A percentile compares a stretch with the other conserved stretches of the same genome.
Evolutionary conservation across 805 yeast species (phyloP).

Genomic region (Myxozyma vanderwaltii): DNA sequence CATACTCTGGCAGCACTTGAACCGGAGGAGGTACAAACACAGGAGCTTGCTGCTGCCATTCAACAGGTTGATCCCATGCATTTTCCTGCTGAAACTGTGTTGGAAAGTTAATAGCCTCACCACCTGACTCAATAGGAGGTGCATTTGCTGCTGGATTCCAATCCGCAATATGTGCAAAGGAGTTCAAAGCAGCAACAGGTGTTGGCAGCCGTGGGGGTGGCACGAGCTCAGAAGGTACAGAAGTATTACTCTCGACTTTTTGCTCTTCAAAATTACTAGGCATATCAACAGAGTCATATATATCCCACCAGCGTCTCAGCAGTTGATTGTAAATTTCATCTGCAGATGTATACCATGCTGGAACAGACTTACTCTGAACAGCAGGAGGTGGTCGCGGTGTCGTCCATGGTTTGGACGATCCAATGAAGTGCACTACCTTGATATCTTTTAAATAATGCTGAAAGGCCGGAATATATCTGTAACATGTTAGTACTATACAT

Average conservation of each 20-base stretch:
- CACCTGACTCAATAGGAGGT: conserved; percentile 21
- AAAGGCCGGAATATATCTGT: conserved; percentile 59
- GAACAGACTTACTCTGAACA: conserved; percentile 5
- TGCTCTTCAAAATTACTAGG: background rate
- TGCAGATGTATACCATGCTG: conserved; percentile 8
- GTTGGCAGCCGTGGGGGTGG: conserved; percentile 4
- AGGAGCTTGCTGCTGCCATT: conserved; percentile 1
- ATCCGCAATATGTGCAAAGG: conserved; percentile 12
- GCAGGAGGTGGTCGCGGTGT: conserved; percentile 11
- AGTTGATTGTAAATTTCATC: conserved; percentile 18
- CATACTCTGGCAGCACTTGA: conserved; percentile 10
- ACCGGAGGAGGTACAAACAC: conserved; percentile 28
- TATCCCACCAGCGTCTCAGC: conserved; percentile 31
- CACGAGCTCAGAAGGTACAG: background rate
- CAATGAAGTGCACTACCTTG: conserved; percentile 46
- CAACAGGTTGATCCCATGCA: conserved; percentile 26
- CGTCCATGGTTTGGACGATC: conserved; percentile 46
- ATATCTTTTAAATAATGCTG: conserved; percentile 52
- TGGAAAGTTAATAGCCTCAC: conserved; percentile 30
- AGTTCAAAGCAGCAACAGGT: background rate
- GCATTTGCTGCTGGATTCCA: conserved; percentile 29
- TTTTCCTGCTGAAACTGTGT: conserved; percentile 17
- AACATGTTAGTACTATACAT: too few relatives aligned
- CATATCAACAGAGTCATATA: background rate
- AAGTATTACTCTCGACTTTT: background rate